Percentiles rank a stretch among this genome's conserved stretches.
Evolutionary conservation across 441 rosid species (phyloP).

Genomic region (Populus hybrid): DNA sequence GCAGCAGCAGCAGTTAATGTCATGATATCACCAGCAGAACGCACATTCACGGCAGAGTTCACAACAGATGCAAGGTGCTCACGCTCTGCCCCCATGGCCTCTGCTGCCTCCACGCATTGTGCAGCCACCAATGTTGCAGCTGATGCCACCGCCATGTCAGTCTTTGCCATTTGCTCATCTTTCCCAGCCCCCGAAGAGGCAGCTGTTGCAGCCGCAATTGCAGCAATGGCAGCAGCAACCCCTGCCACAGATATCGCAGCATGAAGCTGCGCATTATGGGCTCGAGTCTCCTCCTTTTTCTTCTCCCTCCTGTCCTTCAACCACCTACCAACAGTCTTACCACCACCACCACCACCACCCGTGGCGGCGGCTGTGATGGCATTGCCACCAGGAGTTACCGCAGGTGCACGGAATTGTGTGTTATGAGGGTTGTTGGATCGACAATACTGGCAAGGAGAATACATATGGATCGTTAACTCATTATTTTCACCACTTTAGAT

Average conservation of each 20-base stretch:
- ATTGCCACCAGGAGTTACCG: conserved; percentile 1
- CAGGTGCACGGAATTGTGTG: conserved; percentile 33
- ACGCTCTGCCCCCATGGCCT: conserved; percentile 84
- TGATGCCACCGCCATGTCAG: conserved; percentile 84
- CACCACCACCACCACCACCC: conserved; percentile 34
- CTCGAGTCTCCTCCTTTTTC: conserved; percentile 78
- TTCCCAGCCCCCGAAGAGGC: conserved; percentile 60
- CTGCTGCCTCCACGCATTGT: conserved; percentile 90
- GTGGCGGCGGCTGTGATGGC: conserved; percentile 27
- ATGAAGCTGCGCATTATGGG: conserved; percentile 90
- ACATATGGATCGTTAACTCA: not conserved
- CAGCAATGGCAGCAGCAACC: conserved; percentile 85
- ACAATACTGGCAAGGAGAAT: conserved; percentile 44
- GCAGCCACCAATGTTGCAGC: conserved; percentile 92
- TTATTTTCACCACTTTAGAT: no score
- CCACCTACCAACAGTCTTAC: conserved; percentile 90
- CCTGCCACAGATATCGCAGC: conserved; percentile 85
- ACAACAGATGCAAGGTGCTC: conserved; percentile 72
- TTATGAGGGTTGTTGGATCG: conserved; percentile 40
- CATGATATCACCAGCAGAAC: conserved; percentile 77
- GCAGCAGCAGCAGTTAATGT: conserved; percentile 94
- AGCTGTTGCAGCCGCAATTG: conserved; percentile 81
- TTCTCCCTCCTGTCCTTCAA: conserved; percentile 83
- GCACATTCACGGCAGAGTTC: conserved; percentile 76
- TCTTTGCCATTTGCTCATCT: conserved; percentile 79